Conservation (phyloP, 176 grass and related monocot genomes). For the Phragmites australis region DNA sequence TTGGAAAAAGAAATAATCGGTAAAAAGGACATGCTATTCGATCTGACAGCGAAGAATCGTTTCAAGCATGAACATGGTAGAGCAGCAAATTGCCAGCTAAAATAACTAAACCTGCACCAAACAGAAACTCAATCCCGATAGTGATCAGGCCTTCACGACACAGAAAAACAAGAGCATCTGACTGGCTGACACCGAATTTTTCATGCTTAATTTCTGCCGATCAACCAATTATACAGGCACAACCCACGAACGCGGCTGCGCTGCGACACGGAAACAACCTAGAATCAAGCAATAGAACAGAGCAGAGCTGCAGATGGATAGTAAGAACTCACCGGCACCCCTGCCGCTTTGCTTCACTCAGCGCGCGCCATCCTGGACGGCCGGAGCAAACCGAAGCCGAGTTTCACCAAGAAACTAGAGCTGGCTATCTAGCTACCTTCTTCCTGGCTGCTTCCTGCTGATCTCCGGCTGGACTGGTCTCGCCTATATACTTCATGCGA, state of each 20-base stretch:
- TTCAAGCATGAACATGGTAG: too few species aligned
- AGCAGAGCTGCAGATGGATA: background rate
- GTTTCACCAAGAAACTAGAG: background rate
- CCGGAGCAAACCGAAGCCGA: background rate
- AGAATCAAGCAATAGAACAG: background rate
- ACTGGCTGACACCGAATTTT: too few species aligned
- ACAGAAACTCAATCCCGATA: background rate
- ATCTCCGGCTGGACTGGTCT: background rate
- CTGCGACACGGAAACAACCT: too few species aligned
- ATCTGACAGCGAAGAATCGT: background rate
- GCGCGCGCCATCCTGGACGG: background rate
- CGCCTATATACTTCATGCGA: background rate
- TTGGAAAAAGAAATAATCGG: too few species aligned
- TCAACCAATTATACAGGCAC: too few species aligned
- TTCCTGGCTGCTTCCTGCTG: background rate
- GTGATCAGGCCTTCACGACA: background rate
- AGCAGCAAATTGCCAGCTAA: background rate
- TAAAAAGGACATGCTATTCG: too few species aligned
- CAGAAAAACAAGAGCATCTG: background rate
- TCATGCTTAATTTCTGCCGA: background rate
- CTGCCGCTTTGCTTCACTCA: background rate
- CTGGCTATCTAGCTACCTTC: background rate
- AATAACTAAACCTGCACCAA: too few species aligned
- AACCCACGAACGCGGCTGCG: too few species aligned
- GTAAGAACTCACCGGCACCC: conserved; percentile 21